These are phyloP conservation scores for Dichomitus squalens DNA, from an alignment of 1,284 basidiomycete species.

Conservation along the genomic window DNA sequence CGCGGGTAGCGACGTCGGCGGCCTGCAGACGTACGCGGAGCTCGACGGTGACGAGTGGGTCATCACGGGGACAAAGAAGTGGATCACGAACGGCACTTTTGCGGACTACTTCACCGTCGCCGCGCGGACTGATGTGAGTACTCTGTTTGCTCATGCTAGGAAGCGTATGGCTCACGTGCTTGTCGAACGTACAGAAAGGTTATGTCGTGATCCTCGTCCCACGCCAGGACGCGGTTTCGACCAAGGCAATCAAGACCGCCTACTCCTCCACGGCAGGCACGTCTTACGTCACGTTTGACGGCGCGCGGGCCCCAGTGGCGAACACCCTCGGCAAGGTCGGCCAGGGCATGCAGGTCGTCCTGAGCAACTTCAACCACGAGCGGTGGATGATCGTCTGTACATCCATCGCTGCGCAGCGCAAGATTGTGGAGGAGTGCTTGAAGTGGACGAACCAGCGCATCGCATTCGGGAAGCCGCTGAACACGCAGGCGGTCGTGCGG, in stretches of 20 bases:
- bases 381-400: conserved; percentile 84
- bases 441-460: conserved; percentile 88
- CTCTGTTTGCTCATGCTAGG: not conserved
- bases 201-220: conserved; percentile 89
- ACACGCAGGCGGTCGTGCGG: conserved; percentile 89
- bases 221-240: conserved; percentile 79
- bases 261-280: conserved; percentile 89
- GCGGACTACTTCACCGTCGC: conserved; percentile 82
- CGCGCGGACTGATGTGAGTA: conserved; percentile 63
- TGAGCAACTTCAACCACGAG: conserved; percentile 87
- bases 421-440: conserved; percentile 78
- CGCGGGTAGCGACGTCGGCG: conserved; percentile 92
- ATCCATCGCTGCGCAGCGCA: conserved; percentile 70
- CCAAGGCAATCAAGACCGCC: conserved; percentile 89
- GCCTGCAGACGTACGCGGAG: conserved; percentile 82
- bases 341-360: conserved; percentile 84
- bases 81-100: conserved; percentile 93
- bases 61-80: conserved; percentile 91
- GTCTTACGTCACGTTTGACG: conserved; percentile 91
- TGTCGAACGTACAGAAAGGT: conserved; percentile 52
- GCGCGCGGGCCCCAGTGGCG: conserved; percentile 83
- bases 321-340: conserved; percentile 89
- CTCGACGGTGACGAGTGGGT: conserved; percentile 85
- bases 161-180: not conserved
- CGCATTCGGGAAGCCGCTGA: conserved; percentile 90